Evolutionary conservation across 1,284 basidiomycete genomes (phyloP).

Genomic region (Mycosarcoma maydis): DNA sequence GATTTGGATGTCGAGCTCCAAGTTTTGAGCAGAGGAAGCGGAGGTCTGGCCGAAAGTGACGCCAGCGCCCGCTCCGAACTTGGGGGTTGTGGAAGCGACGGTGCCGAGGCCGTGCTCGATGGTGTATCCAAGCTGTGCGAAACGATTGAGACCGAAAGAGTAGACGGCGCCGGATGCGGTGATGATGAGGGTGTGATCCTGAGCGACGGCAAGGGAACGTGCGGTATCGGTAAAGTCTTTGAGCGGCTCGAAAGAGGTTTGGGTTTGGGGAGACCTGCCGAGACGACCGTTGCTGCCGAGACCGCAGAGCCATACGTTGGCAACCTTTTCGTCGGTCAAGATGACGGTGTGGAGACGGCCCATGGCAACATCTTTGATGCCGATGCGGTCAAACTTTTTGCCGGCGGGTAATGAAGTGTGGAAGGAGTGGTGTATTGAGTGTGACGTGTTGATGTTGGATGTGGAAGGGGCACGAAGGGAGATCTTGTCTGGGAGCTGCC

Average conservation of each 20-base stretch:
- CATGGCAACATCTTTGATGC: constrained; percentile 61
- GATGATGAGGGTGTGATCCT: constrained; percentile 91
- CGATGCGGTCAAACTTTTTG: constrained; percentile 53
- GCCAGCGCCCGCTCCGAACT: constrained; percentile 68
- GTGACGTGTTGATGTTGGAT: constrained; percentile 1
- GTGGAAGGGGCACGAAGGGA: constrained; percentile 68
- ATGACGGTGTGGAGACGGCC: constrained; percentile 60
- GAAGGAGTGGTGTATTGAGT: constrained; percentile 15
- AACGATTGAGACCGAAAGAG: constrained; percentile 84
- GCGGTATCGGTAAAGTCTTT: constrained; percentile 72
- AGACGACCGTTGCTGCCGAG: constrained; percentile 68
- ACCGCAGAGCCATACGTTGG: constrained; percentile 64
- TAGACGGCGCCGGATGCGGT: constrained; percentile 83
- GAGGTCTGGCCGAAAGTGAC: constrained; percentile 45
- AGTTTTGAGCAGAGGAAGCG: constrained; percentile 12
- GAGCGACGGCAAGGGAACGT: constrained; percentile 78
- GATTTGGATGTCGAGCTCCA: constrained; percentile 73
- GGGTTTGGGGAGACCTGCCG: constrained; percentile 81
- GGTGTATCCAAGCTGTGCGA: constrained; percentile 82
- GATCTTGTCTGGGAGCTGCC: constrained; percentile 82
- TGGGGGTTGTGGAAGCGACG: constrained; percentile 44
- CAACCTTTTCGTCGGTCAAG: constrained; percentile 54
- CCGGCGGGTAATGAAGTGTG: constrained; percentile 40
- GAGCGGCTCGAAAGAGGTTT: constrained; percentile 77
- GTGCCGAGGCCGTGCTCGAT: constrained; percentile 72